phyloP scores from a whole-genome alignment of 2,329 filamentous ascomycete species.

The Diaporthe ampelina region DNA sequence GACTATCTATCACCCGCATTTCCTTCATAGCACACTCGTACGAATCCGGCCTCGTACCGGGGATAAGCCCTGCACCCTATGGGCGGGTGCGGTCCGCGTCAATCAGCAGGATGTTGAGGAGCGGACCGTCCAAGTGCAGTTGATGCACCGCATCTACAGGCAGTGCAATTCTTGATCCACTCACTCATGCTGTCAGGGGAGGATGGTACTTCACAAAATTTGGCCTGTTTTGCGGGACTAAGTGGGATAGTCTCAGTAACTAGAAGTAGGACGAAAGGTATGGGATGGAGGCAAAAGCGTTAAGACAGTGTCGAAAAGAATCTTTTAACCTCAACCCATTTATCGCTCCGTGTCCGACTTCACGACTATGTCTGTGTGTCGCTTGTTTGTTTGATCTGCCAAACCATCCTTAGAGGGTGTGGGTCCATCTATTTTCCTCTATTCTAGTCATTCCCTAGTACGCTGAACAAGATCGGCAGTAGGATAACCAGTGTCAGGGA shows the following conservation, averaged over 20 bases:
- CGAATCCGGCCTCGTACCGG: too few relatives aligned
- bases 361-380: neutral
- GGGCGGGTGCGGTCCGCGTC: too few relatives aligned
- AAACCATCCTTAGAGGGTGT: too few relatives aligned
- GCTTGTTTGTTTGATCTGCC: neutral
- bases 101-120: too few relatives aligned
- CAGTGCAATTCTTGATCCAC: constrained; percentile 8
- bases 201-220: constrained; percentile 19
- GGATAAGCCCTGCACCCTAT: too few relatives aligned
- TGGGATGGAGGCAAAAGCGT: constrained; percentile 7
- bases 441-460: neutral
- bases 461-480: neutral
- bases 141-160: neutral
- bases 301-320: neutral
- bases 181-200: constrained; percentile 2
- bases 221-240: constrained; percentile 16
- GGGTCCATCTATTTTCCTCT: too few relatives aligned
- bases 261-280: neutral
- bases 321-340: neutral
- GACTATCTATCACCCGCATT: too few relatives aligned
- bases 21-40: too few relatives aligned
- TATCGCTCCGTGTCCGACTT: neutral
- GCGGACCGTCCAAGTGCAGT: too few relatives aligned
- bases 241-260: constrained; percentile 13
- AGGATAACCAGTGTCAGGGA: neutral